These are phyloP conservation scores for Echinochloa phyllopogon DNA, from an alignment of 176 grass and related monocot species.

Conservation along the genomic window DNA sequence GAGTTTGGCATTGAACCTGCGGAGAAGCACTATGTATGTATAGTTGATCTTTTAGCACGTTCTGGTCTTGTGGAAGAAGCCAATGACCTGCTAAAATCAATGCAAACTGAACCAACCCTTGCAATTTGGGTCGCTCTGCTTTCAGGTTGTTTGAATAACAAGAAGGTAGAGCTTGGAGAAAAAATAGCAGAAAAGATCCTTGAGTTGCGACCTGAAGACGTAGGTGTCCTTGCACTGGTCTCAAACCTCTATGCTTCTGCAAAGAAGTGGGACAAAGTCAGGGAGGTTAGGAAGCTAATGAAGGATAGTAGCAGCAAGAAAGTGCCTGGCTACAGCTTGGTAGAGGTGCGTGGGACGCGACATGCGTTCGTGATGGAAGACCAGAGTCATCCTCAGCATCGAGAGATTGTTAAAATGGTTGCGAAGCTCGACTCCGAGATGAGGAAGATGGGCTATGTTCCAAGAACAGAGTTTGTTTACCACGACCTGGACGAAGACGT, in stretches of 20 bases:
- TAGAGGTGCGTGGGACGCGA: conserved; percentile 44
- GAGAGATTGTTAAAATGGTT: conserved; percentile 49
- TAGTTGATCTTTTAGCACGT: conserved; percentile 72
- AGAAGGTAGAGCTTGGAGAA: conserved; percentile 63
- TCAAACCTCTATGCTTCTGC: conserved; percentile 58
- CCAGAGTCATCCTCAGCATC: conserved; percentile 65
- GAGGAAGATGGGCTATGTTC: conserved; percentile 62
- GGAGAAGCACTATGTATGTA: conserved; percentile 66
- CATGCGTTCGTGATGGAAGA: conserved; percentile 60
- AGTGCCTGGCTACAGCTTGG: conserved; percentile 59
- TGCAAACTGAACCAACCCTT: conserved; percentile 47
- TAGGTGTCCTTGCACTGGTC: conserved; percentile 56
- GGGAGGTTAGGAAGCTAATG: conserved; percentile 61
- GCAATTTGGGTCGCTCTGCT: conserved; percentile 58
- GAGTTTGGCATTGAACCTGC: conserved; percentile 46
- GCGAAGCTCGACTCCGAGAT: conserved; percentile 48
- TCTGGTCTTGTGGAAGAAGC: conserved; percentile 69
- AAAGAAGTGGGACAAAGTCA: conserved; percentile 69
- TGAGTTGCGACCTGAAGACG: conserved; percentile 49
- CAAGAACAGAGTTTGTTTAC: conserved; percentile 67
- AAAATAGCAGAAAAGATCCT: conserved; percentile 56
- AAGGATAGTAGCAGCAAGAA: conserved; percentile 57
- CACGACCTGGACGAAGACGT: conserved; percentile 66
- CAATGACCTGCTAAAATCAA: conserved; percentile 50
- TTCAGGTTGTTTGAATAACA: conserved; percentile 74